A percentile compares a stretch with the other conserved stretches of the same genome.
phyloP scores from a whole-genome alignment of 805 yeast genomes.

The Starmerella potacharoeniae region DNA sequence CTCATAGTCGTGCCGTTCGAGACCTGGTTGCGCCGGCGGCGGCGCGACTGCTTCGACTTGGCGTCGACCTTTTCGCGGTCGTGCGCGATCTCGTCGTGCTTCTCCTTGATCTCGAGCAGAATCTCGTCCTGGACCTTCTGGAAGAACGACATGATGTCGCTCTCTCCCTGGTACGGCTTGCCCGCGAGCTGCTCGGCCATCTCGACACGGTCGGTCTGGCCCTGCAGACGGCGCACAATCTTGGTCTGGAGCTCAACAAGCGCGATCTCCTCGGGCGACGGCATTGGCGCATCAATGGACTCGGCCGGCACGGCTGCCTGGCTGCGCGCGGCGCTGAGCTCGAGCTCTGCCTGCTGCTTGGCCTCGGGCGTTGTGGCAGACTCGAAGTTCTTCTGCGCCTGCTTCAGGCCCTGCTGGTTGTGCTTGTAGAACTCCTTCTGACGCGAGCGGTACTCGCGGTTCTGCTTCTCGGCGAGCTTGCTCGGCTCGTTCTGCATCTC shows the following conservation, averaged over 20 bases:
- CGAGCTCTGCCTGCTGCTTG: neutral
- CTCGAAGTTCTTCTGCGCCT: constrained; percentile 5
- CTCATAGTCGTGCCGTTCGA: constrained; percentile 18
- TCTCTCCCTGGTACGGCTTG: constrained; percentile 8
- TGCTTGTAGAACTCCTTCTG: constrained; percentile 14
- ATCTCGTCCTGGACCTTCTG: constrained; percentile 10
- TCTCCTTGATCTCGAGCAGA: constrained; percentile 11
- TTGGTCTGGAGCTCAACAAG: constrained; percentile 18
- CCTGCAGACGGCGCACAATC: constrained; percentile 19
- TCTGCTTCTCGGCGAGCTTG: constrained; percentile 11
- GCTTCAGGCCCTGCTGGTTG: constrained; percentile 7
- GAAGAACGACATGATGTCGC: constrained; percentile 6
- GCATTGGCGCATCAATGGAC: constrained; percentile 10
- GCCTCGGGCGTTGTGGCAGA: constrained; percentile 2
- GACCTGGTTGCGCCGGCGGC: constrained; percentile 19
- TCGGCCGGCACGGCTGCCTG: constrained; percentile 13
- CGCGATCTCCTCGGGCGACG: constrained; percentile 16
- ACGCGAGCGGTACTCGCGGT: constrained; percentile 10
- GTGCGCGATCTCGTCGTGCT: constrained; percentile 15
- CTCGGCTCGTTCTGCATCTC: constrained; percentile 7
- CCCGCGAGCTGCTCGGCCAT: constrained; percentile 19
- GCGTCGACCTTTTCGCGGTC: constrained; percentile 19
- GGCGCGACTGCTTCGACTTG: constrained; percentile 16
- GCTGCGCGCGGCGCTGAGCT: constrained; percentile 8
- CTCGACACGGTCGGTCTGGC: constrained; percentile 19